Evolutionary conservation across 2,329 filamentous ascomycete genomes (phyloP), one percentile per base, ranked within the genome.

Genomic region (Ramularia collo-cygni): DNA sequence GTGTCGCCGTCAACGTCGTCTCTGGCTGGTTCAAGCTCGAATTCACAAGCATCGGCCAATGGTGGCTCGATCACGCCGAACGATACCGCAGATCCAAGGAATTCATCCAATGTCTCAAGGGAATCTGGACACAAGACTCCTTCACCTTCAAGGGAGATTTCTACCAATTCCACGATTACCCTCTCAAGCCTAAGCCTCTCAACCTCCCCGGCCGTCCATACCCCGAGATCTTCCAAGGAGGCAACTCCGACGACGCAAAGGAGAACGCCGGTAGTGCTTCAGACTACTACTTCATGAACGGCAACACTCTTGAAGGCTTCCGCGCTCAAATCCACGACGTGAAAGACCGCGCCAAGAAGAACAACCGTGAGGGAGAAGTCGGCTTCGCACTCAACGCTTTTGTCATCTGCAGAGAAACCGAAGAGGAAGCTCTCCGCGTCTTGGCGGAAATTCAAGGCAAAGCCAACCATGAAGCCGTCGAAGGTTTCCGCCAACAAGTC

Each of bases 261-360:
- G 64, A 68, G 18, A 74, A 74, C 38, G 70, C 67, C 0, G 69
- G 67, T 0, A 54, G 63, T 15, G 70, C 68, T 2, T 65, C 61
- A 2, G 70, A 74, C 42, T 73, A 68, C 57, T 75, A 74, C 48
- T 75, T 74, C 50, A 74, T 74, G 70, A 75, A 74, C 48, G 70
- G 71, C n/a, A 74, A 74, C 49, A 70, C 71, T 2, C 63, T 74
- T 8, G 70, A 73, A 37, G 70, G 70, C 2, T 73, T 75, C 54
- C 63, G 69, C 30, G 56, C 58, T 8, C 71, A 75, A 51, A 74
- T 75, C 30, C 56, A 56, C 1, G 70, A 73, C 44, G 70, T 74
- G 3, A 67, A 65, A 39, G 64, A 64, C 32, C 61, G 68, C 1
- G 70, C 71, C 2, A 59, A 59, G 38, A 66, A 66, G 43, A 55